Evolutionary conservation across 306 rosid genomes (phyloP), one percentile per base, ranked within the genome.

Genomic region (Medicago lupulina): DNA sequence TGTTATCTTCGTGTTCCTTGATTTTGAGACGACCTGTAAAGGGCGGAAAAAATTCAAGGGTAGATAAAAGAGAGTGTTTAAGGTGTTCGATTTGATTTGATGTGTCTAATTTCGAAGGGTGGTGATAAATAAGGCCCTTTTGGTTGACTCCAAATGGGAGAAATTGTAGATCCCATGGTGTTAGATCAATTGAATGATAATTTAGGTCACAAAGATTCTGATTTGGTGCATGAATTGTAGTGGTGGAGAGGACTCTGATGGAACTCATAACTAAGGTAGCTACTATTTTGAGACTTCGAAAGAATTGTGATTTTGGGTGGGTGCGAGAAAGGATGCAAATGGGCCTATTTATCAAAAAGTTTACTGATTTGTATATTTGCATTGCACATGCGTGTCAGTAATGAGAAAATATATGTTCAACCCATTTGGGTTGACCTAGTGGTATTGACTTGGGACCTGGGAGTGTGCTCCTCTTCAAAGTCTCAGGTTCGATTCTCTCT

Each of bases 91-190:
- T 83, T 2, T 59, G 1, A 0, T 11, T 62, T 8, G 79, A 1
- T 38, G 3, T 43, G 49, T 14, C 53, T 47, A 77, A 0, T 2
- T 6, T 2, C 0, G 7, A 14, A 5, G 23, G 81, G 2, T 61
- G 53, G 19, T 54, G 80, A n/a, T 74, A 82, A 40, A 79, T 69
- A 28, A 84, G 74, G 0, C 87, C 23, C 46, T 80, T 84, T 16
- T 84, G 85, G 49, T 76, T 68, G 49, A 25, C 53, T 12, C 74
- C 77, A 17, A 80, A 14, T 2, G 54, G 70, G 12, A 84, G 77
- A 10, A 76, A 38, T 43, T 60, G 74, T 23, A 84, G 82, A 51
- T 51, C 58, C 58, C 58, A 51, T n/a, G 58, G 58, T 7, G 58
- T n/a, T n/a, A 51, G 2, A 16, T 16, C 6, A 17, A 47, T 47